phyloP scores from a whole-genome alignment of 2,329 filamentous ascomycete species.

The Beauveria caledonica region DNA sequence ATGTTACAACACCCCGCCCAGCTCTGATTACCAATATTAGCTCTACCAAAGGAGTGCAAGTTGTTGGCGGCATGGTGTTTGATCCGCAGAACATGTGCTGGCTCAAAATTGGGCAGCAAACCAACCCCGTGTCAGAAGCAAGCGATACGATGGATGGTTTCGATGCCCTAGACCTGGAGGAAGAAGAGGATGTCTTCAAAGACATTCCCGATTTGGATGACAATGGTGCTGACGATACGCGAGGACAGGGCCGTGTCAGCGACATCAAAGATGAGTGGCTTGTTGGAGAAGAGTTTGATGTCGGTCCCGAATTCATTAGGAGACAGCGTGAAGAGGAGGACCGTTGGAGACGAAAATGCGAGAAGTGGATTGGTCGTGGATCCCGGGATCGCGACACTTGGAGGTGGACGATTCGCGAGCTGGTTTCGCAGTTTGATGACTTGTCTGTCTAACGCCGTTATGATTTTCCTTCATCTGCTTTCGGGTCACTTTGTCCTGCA shows the following conservation, averaged over 20 bases:
- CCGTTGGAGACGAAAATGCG: constrained; percentile 80
- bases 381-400: constrained; percentile 52
- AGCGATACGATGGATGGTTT: constrained; percentile 55
- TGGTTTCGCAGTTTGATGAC: constrained; percentile 39
- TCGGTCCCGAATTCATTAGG: constrained; percentile 87
- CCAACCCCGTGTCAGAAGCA: constrained; percentile 38
- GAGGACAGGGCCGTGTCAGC: constrained; percentile 43
- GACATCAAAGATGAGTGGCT: constrained; percentile 70
- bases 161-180: constrained; percentile 67
- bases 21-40: constrained; percentile 90
- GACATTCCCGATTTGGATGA: constrained; percentile 91
- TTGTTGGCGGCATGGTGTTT: constrained; percentile 97
- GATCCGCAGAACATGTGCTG: constrained; percentile 97
- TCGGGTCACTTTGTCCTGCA: constrained; percentile 4
- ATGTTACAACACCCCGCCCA: constrained; percentile 52
- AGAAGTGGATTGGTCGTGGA: constrained; percentile 66
- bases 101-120: constrained; percentile 63
- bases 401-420: constrained; percentile 69
- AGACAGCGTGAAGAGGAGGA: constrained; percentile 88
- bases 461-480: constrained; percentile 11
- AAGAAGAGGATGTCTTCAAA: constrained; percentile 80
- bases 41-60: constrained; percentile 75
- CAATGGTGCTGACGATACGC: constrained; percentile 40
- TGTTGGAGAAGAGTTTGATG: constrained; percentile 94
- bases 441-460: constrained; percentile 23